These are phyloP conservation scores for Colletotrichum lupini DNA, from an alignment of 2,329 filamentous ascomycete genomes.

Conservation along the genomic window DNA sequence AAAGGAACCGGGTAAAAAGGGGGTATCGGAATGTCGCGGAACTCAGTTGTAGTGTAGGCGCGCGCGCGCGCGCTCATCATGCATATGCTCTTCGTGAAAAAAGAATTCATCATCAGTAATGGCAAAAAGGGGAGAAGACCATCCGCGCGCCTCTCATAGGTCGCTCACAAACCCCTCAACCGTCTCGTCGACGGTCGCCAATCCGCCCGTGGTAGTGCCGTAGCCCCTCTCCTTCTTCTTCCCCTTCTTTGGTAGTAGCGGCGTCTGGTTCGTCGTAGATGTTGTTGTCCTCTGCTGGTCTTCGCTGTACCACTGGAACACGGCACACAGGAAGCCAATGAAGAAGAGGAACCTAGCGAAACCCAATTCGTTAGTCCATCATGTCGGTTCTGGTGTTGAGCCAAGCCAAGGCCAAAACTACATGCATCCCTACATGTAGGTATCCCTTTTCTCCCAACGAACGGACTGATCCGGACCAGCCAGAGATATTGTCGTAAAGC, in stretches of 20 bases:
- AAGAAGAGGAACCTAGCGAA: conserved; percentile 17
- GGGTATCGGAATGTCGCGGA: neutral
- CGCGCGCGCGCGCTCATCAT: neutral
- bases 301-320: conserved; percentile 9
- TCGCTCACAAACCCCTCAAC: conserved; percentile 12
- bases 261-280: conserved; percentile 1
- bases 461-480: too few species aligned
- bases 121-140: neutral
- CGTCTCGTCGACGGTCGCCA: conserved; percentile 20
- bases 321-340: conserved; percentile 26
- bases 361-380: conserved; percentile 5
- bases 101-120: neutral
- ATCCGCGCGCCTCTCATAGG: neutral
- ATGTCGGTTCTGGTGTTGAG: neutral
- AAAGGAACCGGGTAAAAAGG: neutral
- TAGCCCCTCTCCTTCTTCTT: conserved; percentile 26
- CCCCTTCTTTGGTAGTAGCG: neutral
- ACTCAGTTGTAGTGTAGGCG: neutral
- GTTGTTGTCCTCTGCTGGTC: neutral
- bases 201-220: conserved; percentile 20
- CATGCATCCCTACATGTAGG: neutral
- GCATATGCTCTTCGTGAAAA: neutral
- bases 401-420: neutral
- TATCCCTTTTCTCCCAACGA: too few species aligned
- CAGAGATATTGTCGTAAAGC: neutral